A percentile compares a stretch with the other conserved stretches of the same genome.
Conservation (phyloP, 345 rosid genomes). For the Cardamine occulta region DNA sequence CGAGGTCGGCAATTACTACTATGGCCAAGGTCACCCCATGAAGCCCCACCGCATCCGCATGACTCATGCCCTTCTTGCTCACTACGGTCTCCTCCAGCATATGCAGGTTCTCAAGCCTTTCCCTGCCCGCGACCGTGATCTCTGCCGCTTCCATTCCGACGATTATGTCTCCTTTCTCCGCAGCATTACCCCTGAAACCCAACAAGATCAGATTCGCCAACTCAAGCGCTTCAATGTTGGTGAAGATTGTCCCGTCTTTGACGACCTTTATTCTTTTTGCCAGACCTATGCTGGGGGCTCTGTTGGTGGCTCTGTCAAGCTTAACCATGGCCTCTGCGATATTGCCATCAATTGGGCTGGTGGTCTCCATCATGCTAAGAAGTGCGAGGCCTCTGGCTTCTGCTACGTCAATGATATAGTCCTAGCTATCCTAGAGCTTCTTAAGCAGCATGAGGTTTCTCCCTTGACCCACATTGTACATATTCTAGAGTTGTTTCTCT, state of each 20-base stretch:
- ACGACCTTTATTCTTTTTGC: slow-evolving; percentile 72
- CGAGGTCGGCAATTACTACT: slow-evolving; percentile 74
- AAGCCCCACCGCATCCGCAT: slow-evolving; percentile 71
- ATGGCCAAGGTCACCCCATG: slow-evolving; percentile 69
- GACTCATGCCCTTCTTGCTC: slow-evolving; percentile 62
- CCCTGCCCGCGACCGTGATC: slow-evolving; percentile 74
- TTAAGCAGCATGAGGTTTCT: slow-evolving; percentile 71
- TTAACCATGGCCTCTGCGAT: slow-evolving; percentile 64
- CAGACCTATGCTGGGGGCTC: slow-evolving; percentile 80
- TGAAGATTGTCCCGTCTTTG: slow-evolving; percentile 77
- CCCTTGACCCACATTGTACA: not conserved
- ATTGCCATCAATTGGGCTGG: slow-evolving; percentile 76
- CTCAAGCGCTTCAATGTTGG: slow-evolving; percentile 78
- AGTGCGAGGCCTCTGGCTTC: slow-evolving; percentile 53
- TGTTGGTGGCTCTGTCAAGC: slow-evolving; percentile 70
- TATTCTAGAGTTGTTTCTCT: not conserved
- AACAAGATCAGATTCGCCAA: slow-evolving; percentile 72
- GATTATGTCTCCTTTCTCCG: slow-evolving; percentile 68
- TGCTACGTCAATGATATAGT: slow-evolving; percentile 80
- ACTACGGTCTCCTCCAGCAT: slow-evolving; percentile 69
- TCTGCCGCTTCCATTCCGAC: slow-evolving; percentile 75
- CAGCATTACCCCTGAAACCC: slow-evolving; percentile 68
- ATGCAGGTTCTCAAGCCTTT: slow-evolving; percentile 69
- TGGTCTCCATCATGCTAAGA: slow-evolving; percentile 78
- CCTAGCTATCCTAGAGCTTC: slow-evolving; percentile 72